These are phyloP conservation scores for Wickerhamomyces chaumierensis DNA, from an alignment of 805 yeast species.

Conservation along the genomic window DNA sequence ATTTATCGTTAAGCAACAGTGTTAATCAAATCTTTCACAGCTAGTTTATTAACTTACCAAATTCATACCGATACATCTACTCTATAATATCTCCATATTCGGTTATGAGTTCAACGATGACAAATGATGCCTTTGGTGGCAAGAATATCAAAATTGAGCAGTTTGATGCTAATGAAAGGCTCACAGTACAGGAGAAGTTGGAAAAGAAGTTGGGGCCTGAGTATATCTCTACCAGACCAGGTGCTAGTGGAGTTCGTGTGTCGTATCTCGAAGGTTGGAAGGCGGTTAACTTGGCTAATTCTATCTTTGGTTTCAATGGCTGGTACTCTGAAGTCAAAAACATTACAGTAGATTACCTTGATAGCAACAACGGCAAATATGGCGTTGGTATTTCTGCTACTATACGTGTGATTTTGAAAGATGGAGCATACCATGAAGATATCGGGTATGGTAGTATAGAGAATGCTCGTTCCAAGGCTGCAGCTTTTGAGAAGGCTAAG, in stretches of 20 bases:
- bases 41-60: too few species aligned
- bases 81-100: too few species aligned
- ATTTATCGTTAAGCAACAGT: too few species aligned
- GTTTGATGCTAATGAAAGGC: background rate
- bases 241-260: slow-evolving; percentile 59
- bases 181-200: slow-evolving; percentile 23
- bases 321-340: slow-evolving; percentile 67
- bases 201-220: slow-evolving; percentile 60
- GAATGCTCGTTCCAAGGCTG: slow-evolving; percentile 57
- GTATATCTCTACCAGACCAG: slow-evolving; percentile 63
- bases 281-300: slow-evolving; percentile 69
- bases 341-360: slow-evolving; percentile 60
- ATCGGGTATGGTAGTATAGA: slow-evolving; percentile 80
- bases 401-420: slow-evolving; percentile 63
- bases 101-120: background rate
- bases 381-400: slow-evolving; percentile 60
- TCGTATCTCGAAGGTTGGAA: slow-evolving; percentile 80
- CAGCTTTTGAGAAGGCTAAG: slow-evolving; percentile 75
- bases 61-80: too few species aligned
- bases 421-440: slow-evolving; percentile 75
- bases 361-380: slow-evolving; percentile 45
- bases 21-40: too few species aligned
- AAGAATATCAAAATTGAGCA: background rate
- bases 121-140: background rate
- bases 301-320: slow-evolving; percentile 74